Conservation (phyloP, 257 asterid species). For the Capsicum rhomboideum region DNA sequence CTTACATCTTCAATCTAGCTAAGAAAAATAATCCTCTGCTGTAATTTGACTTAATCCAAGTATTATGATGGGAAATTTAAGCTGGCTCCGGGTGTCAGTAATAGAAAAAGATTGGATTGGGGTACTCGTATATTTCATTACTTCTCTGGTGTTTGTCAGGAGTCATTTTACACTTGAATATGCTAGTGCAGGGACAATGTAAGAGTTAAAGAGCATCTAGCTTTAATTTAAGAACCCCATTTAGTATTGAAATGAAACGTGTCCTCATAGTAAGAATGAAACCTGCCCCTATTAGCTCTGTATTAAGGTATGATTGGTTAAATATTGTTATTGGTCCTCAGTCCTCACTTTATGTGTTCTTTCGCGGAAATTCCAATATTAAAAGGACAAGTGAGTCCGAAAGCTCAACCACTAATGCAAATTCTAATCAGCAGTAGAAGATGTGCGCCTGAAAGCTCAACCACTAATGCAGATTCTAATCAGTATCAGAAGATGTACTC, state of each 20-base stretch:
- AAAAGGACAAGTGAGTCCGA: not conserved
- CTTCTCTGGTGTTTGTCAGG: not conserved
- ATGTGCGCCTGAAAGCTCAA: not conserved
- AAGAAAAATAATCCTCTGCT: not conserved
- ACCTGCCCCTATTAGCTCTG: not conserved
- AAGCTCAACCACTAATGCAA: not conserved
- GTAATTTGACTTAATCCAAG: not conserved
- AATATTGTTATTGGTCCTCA: not conserved
- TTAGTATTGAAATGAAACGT: not conserved
- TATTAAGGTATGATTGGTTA: not conserved
- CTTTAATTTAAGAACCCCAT: not conserved
- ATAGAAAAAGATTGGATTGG: too few species aligned
- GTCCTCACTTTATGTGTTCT: not conserved
- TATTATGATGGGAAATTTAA: not conserved
- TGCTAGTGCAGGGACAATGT: not conserved
- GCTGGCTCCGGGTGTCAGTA: too few species aligned
- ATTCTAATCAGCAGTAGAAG: not conserved
- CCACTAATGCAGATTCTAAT: not conserved
- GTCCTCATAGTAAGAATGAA: not conserved
- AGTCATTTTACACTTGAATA: not conserved
- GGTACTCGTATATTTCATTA: not conserved
- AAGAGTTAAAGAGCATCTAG: not conserved
- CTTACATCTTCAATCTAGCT: not conserved
- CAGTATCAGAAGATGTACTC: not conserved
- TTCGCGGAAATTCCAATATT: not conserved